Evolutionary conservation across 2,329 filamentous ascomycete species (phyloP).

Genomic region (Apiospora rasikravindrae): DNA sequence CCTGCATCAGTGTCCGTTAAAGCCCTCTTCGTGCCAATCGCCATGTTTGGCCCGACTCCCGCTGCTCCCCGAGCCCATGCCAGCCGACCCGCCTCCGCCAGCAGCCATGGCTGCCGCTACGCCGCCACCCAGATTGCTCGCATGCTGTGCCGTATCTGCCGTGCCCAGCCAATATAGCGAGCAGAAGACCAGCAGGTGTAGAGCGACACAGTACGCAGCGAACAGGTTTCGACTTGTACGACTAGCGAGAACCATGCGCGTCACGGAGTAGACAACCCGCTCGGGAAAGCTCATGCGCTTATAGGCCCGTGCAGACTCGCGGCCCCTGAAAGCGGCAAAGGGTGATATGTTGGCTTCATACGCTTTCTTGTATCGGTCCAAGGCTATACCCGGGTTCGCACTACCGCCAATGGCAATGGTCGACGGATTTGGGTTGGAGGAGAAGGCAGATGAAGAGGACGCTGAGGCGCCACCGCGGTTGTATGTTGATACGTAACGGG

Average conservation of each 20-base stretch:
- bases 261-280: constrained; percentile 86
- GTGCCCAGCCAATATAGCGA: constrained; percentile 85
- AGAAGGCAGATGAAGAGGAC: constrained; percentile 68
- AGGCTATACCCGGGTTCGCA: constrained; percentile 64
- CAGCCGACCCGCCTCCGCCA: constrained; percentile 41
- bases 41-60: constrained; percentile 46
- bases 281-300: constrained; percentile 93
- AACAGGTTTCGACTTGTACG: constrained; percentile 92
- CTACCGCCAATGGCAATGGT: constrained; percentile 66
- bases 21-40: constrained; percentile 69
- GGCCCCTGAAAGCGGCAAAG: constrained; percentile 93
- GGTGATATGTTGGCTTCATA: constrained; percentile 97
- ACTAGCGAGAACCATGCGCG: constrained; percentile 87
- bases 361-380: constrained; percentile 87
- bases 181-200: constrained; percentile 87
- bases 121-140: constrained; percentile 58
- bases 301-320: constrained; percentile 88
- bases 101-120: constrained; percentile 52
- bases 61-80: constrained; percentile 39
- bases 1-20: constrained; percentile 36
- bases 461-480: constrained; percentile 70
- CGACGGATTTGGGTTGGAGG: constrained; percentile 76
- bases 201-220: constrained; percentile 84
- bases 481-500: constrained; percentile 93
- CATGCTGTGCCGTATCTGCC: constrained; percentile 66